phyloP scores from a whole-genome alignment of 805 yeast genomes.

The Pichia sporocuriosa region DNA sequence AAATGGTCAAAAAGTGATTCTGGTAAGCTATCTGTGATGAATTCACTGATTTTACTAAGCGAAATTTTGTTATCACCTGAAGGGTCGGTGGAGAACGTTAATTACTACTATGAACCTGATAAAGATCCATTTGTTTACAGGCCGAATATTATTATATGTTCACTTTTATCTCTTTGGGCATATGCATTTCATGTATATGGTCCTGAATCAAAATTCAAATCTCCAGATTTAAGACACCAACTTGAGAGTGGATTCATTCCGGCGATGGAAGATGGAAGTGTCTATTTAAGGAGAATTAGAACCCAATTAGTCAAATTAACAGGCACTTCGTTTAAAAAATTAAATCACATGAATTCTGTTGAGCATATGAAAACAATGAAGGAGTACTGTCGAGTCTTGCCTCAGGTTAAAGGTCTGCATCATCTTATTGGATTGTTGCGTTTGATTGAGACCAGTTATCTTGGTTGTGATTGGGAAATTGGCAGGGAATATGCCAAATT shows the following conservation, averaged over 20 bases:
- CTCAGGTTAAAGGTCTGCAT: conserved; percentile 34
- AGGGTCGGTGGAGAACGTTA: conserved; percentile 23
- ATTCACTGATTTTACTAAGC: conserved; percentile 49
- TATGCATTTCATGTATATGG: conserved; percentile 41
- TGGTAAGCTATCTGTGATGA: conserved; percentile 45
- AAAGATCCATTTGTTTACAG: conserved; percentile 27
- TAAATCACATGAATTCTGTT: conserved; percentile 17
- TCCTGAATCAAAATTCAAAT: conserved; percentile 37
- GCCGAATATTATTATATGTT: conserved; percentile 33
- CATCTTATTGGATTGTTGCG: conserved; percentile 34
- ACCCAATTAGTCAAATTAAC: conserved; percentile 27
- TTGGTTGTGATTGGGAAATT: conserved; percentile 44
- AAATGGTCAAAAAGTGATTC: conserved; percentile 39
- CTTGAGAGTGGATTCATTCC: conserved; percentile 9
- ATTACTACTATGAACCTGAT: conserved; percentile 30
- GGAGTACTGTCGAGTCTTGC: conserved; percentile 31
- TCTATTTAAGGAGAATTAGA: conserved; percentile 41
- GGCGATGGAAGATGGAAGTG: conserved; percentile 39
- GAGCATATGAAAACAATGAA: conserved; percentile 20
- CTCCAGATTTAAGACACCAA: conserved; percentile 7
- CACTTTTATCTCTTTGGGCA: conserved; percentile 40
- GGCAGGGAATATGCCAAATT: conserved; percentile 48
- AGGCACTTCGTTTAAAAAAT: conserved; percentile 22
- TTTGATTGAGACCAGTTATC: conserved; percentile 32
- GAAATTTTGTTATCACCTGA: conserved; percentile 43